Conservation (phyloP, 2,329 filamentous ascomycete genomes). For the Pseudocercospora pini-densiflorae region DNA sequence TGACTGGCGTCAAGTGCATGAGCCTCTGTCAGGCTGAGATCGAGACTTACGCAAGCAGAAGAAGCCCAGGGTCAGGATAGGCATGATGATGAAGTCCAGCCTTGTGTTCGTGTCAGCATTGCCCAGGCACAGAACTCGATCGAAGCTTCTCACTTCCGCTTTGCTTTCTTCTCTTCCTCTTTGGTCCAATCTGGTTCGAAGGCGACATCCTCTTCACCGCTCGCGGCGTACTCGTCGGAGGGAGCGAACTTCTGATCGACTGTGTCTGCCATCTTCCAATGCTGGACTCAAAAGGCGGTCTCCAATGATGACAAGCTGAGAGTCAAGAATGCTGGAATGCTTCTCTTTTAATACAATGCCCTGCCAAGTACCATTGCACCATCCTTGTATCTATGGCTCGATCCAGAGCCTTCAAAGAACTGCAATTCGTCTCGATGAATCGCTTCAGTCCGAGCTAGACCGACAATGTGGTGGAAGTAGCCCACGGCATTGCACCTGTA, state of each 20-base stretch:
- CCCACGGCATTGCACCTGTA: background rate
- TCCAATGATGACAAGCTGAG: background rate
- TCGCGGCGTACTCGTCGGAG: conserved; percentile 7
- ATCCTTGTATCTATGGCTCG: background rate
- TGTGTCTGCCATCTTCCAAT: conserved; percentile 4
- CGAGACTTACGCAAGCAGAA: conserved; percentile 37
- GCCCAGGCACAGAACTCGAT: background rate
- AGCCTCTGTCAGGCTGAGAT: background rate
- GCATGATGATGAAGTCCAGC: conserved; percentile 41
- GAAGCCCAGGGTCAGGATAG: conserved; percentile 40
- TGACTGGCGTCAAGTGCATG: background rate
- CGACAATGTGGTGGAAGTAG: background rate
- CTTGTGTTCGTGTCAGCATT: conserved; percentile 18
- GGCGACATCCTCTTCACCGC: conserved; percentile 19
- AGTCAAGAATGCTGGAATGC: background rate
- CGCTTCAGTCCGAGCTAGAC: background rate
- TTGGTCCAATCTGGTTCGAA: conserved; percentile 31
- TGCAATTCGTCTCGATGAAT: background rate
- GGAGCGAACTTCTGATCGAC: conserved; percentile 14
- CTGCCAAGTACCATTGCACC: background rate
- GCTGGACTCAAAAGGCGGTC: too few relatives aligned
- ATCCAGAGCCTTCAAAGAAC: background rate
- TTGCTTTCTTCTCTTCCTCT: conserved; percentile 38
- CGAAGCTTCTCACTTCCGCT: conserved; percentile 34
- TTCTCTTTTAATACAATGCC: background rate